Evolutionary conservation across 306 rosid genomes (phyloP).

Genomic region (Cajanus cajan): DNA sequence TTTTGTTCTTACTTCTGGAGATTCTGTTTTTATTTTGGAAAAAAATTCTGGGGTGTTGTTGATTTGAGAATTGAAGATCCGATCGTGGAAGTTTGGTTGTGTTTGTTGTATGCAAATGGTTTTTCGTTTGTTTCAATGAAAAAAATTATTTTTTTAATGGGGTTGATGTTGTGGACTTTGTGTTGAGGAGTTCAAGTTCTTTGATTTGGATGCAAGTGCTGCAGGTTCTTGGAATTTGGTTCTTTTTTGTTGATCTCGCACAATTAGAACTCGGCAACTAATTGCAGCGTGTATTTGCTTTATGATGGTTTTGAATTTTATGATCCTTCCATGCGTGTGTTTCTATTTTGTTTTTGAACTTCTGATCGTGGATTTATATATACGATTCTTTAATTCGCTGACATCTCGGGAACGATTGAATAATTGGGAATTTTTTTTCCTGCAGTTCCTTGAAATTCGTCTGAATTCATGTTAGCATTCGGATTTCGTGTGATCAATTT

Average conservation of each 20-base stretch:
- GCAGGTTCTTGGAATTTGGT: slow-evolving; percentile 2
- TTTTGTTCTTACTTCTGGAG: slow-evolving; percentile 14
- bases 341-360: not conserved
- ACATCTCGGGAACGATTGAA: not conserved
- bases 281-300: not conserved
- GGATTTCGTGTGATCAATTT: slow-evolving; percentile 20
- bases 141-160: not conserved
- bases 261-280: slow-evolving; percentile 3
- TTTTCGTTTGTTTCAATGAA: not conserved
- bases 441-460: slow-evolving; percentile 24
- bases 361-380: slow-evolving; percentile 23
- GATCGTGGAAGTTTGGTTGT: slow-evolving; percentile 22
- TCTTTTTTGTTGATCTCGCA: slow-evolving; percentile 32
- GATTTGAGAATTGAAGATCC: slow-evolving; percentile 40
- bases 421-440: slow-evolving; percentile 23
- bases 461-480: slow-evolving; percentile 16
- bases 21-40: slow-evolving; percentile 1
- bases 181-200: slow-evolving; percentile 1
- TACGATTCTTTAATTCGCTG: slow-evolving; percentile 5
- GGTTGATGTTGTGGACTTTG: not conserved
- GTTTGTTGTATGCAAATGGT: not conserved
- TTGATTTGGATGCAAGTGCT: not conserved
- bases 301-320: slow-evolving; percentile 20
- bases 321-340: slow-evolving; percentile 7
- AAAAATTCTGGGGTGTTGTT: slow-evolving; percentile 13